phyloP scores from a whole-genome alignment of 1,284 basidiomycete species.

The Puccinia sorghi region DNA sequence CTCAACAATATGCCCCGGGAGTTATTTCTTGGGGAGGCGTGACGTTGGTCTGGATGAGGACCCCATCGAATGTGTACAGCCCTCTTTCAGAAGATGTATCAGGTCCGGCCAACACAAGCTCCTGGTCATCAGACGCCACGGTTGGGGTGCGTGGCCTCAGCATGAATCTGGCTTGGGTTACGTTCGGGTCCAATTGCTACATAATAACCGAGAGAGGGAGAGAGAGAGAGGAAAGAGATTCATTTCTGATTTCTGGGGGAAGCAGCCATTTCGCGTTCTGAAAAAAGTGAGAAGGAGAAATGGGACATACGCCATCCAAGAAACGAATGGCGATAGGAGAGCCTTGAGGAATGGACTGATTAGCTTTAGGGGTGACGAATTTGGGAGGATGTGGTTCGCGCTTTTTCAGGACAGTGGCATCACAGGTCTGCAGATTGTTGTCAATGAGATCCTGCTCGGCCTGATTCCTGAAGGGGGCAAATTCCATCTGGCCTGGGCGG shows the following conservation, averaged over 20 bases:
- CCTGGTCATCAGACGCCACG: background rate
- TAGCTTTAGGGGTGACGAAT: background rate
- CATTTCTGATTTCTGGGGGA: background rate
- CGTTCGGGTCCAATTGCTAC: slow-evolving; percentile 15
- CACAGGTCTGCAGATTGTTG: background rate
- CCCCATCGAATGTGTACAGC: slow-evolving; percentile 27
- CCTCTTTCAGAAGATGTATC: slow-evolving; percentile 13
- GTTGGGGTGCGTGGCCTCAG: background rate
- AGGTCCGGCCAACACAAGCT: slow-evolving; percentile 1
- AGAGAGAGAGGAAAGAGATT: too few relatives aligned
- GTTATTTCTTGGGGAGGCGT: background rate
- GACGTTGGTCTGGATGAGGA: slow-evolving; percentile 12
- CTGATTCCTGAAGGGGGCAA: slow-evolving; percentile 19
- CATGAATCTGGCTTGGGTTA: slow-evolving; percentile 14
- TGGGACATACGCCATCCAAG: slow-evolving; percentile 17
- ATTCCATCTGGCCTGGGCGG: slow-evolving; percentile 16
- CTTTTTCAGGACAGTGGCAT: background rate
- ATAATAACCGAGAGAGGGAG: background rate
- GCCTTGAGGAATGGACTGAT: background rate
- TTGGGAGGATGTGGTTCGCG: slow-evolving; percentile 29
- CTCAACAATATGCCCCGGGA: slow-evolving; percentile 23
- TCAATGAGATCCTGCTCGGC: background rate
- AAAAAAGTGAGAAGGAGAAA: background rate
- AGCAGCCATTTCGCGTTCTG: too few relatives aligned
- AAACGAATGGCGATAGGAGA: slow-evolving; percentile 8